Percentiles rank a stretch among this genome's conserved stretches.
Evolutionary conservation across 2,329 filamentous ascomycete species (phyloP).

Genomic region (Xylaria sp.): DNA sequence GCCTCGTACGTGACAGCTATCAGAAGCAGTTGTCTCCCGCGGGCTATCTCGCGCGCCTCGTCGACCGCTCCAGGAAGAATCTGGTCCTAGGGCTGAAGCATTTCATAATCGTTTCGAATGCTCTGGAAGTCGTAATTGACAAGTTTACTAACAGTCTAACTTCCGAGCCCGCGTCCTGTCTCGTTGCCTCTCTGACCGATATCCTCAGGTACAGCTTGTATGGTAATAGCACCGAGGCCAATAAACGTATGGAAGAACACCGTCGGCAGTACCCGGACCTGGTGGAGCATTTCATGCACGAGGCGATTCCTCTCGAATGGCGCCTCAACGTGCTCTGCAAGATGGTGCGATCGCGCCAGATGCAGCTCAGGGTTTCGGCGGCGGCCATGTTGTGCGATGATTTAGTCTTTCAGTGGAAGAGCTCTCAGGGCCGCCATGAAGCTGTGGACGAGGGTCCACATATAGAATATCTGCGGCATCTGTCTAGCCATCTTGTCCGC

Average conservation of each 20-base stretch:
- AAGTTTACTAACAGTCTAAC: conserved; percentile 57
- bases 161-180: conserved; percentile 45
- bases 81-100: conserved; percentile 46
- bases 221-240: conserved; percentile 42
- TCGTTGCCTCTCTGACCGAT: conserved; percentile 47
- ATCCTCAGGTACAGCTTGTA: conserved; percentile 48
- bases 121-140: conserved; percentile 53
- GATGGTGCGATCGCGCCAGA: conserved; percentile 80
- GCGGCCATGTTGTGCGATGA: conserved; percentile 73
- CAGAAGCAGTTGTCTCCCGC: conserved; percentile 24
- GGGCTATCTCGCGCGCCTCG: conserved; percentile 13
- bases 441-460: conserved; percentile 36
- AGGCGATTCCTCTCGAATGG: conserved; percentile 66
- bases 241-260: conserved; percentile 38
- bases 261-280: conserved; percentile 42
- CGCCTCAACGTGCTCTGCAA: conserved; percentile 69
- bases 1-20: conserved; percentile 36
- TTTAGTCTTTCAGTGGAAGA: conserved; percentile 68
- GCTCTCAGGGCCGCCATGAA: conserved; percentile 51
- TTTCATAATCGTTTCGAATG: conserved; percentile 47
- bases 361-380: conserved; percentile 84
- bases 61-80: conserved; percentile 38
- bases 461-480: conserved; percentile 59
- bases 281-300: conserved; percentile 43
- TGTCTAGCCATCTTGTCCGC: conserved; percentile 69